Percentiles rank a stretch among this genome's conserved stretches.
phyloP scores from a whole-genome alignment of 768 basidiomycete species.

The Cystoderma amianthinum region DNA sequence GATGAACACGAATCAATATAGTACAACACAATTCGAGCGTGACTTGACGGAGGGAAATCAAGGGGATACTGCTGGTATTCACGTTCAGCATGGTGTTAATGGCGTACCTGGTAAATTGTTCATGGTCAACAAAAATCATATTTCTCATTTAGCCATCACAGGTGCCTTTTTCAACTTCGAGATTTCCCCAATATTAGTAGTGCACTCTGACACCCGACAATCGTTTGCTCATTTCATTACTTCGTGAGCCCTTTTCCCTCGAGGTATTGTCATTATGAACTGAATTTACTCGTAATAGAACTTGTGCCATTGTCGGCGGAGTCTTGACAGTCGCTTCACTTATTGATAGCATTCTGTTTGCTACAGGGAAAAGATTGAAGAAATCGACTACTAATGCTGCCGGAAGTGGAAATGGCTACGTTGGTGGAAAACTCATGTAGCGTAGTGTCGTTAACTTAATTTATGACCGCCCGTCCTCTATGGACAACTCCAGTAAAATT shows the following conservation, averaged over 20 bases:
- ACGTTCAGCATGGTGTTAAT: conserved; percentile 63
- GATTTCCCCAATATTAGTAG: conserved; percentile 93
- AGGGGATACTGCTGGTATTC: conserved; percentile 57
- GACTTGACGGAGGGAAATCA: conserved; percentile 63
- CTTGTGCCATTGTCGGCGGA: conserved; percentile 96
- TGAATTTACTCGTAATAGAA: conserved; percentile 36
- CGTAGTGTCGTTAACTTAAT: conserved; percentile 3
- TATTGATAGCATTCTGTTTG: conserved; percentile 82
- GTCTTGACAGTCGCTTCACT: conserved; percentile 92
- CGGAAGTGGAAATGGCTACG: conserved; percentile 21
- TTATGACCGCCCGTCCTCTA: background rate
- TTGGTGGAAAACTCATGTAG: conserved; percentile 40
- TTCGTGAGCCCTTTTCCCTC: conserved; percentile 53
- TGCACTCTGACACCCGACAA: conserved; percentile 86
- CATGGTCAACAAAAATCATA: background rate
- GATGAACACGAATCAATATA: conserved; percentile 92
- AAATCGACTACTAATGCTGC: conserved; percentile 30
- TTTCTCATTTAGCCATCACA: conserved; percentile 8
- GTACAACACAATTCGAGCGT: conserved; percentile 93
- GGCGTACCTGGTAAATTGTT: conserved; percentile 55
- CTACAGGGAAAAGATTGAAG: conserved; percentile 69
- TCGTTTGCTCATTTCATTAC: conserved; percentile 98
- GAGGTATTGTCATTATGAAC: conserved; percentile 1
- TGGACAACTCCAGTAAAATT: background rate
- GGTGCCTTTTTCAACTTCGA: conserved; percentile 92